Base-by-base conservation (phyloP, 192 early-diverging fungal species). In the Podila minutissima region DNA sequence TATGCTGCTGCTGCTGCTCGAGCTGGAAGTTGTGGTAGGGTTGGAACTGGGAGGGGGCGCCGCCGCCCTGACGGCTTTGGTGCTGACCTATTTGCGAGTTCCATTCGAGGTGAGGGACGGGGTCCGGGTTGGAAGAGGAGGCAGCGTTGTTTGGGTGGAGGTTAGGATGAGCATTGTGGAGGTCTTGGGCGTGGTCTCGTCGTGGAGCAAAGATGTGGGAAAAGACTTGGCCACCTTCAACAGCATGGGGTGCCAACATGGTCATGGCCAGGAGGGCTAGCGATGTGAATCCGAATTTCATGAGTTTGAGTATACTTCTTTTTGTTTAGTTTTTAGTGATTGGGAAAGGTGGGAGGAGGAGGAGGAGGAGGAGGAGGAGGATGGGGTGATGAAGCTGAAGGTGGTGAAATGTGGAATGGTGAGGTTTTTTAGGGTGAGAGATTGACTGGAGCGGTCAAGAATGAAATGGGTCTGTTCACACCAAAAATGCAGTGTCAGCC, bases 21-120 rank as follows among this genome's bases (percentile, higher is more conserved):
- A 74, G 19, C 10, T 62, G 50, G 22, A 72, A 72, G 26, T 57
- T 64, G 15, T 62, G 51, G 41, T 72, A 72, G 37, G 71, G 62
- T n/a, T 65, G 35, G 37, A 72, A 64, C 22, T 66, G 48, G 4
- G 58, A 37, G 19, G 13, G 32, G 4, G 35, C 31, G 13, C 38
- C 51, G 13, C 38, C 51, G 10, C 71, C 55, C 22, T 22, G 13
- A 33, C 51, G 31, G 29, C 51, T 57, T 22, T 26, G 51, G 49
- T 55, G 49, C 29, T 65, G 37, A 38, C 75, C 75, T 70, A 71
- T 37, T 77, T 77, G 69, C 48, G 75, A 71, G 59, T 77, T 77
- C 75, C 75, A 77, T 41, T 77, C 75, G 12, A 77, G 69, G 24
- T 70, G 62, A 31, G 69, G 59, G 28, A 67, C 69, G 3, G 59